These are phyloP conservation scores for Candida wancherniae DNA, from an alignment of 805 yeast species.

Conservation along the genomic window DNA sequence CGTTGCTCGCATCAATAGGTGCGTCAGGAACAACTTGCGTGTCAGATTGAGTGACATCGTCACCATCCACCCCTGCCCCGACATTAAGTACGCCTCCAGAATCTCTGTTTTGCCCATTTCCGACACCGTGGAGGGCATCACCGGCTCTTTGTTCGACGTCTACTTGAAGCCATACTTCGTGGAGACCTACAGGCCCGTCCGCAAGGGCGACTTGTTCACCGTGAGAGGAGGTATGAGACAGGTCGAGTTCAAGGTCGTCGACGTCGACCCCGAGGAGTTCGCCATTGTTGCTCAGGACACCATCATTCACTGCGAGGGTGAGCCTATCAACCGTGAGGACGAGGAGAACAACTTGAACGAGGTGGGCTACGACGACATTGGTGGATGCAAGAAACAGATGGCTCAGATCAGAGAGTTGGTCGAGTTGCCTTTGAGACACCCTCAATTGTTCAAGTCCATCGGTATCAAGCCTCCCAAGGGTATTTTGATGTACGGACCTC, in stretches of 20 bases:
- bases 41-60: conserved; percentile 92
- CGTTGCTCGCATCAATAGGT: conserved; percentile 88
- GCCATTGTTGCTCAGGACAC: conserved; percentile 99
- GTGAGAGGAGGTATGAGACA: conserved; percentile 99
- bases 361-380: conserved; percentile 98
- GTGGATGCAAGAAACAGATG: conserved; percentile 99
- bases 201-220: conserved; percentile 93
- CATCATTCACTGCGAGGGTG: conserved; percentile 97
- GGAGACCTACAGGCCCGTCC: conserved; percentile 97
- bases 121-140: conserved; percentile 95
- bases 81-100: conserved; percentile 93
- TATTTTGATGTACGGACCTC: conserved; percentile 97
- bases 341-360: conserved; percentile 95
- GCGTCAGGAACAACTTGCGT: conserved; percentile 90
- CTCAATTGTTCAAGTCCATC: conserved; percentile 93
- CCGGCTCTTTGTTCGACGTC: conserved; percentile 94
- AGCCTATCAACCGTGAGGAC: conserved; percentile 96
- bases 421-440: conserved; percentile 96
- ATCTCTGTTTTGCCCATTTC: conserved; percentile 95
- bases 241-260: conserved; percentile 97
- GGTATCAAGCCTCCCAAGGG: conserved; percentile 99
- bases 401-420: conserved; percentile 99
- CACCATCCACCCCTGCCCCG: conserved; percentile 92
- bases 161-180: conserved; percentile 97
- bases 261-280: conserved; percentile 94